These are phyloP conservation scores for Delonix regia DNA, from an alignment of 306 rosid species.

Conservation along the genomic window DNA sequence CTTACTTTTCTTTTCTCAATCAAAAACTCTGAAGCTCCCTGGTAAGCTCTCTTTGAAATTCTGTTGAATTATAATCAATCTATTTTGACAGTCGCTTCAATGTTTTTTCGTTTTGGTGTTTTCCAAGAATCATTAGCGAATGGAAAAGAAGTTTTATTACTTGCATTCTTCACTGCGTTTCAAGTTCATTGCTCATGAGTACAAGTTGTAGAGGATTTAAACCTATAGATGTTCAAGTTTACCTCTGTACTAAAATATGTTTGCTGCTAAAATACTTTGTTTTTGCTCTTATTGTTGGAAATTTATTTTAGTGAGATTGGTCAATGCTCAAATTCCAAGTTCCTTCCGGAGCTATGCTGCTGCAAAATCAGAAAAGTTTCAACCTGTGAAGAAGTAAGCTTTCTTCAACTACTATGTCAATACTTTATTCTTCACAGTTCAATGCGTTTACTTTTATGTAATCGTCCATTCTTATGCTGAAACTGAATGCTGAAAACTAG, in stretches of 20 bases:
- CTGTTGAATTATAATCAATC: neutral
- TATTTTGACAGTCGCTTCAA: neutral
- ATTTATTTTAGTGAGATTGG: constrained; percentile 48
- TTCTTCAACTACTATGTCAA: constrained; percentile 8
- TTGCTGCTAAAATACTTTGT: constrained; percentile 14
- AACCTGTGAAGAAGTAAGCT: constrained; percentile 62
- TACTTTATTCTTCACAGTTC: neutral
- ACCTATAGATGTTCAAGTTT: neutral
- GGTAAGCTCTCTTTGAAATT: constrained; percentile 27
- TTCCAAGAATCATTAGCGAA: neutral
- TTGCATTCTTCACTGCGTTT: constrained; percentile 21
- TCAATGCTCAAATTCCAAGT: constrained; percentile 41
- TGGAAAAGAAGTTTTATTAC: neutral
- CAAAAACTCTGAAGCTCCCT: constrained; percentile 32
- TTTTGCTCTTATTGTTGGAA: constrained; percentile 22
- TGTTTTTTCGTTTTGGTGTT: neutral
- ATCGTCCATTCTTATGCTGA: constrained; percentile 1
- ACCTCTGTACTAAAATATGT: neutral
- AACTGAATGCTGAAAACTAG: neutral
- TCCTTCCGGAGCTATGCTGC: constrained; percentile 54
- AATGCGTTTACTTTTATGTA: neutral
- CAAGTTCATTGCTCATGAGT: neutral
- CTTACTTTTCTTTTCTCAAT: constrained; percentile 35
- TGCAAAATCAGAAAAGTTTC: constrained; percentile 56
- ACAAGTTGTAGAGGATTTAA: neutral